Percentiles rank a stretch among this genome's conserved stretches.
These are phyloP conservation scores for Puccinia triticina DNA, from an alignment of 1,284 basidiomycete species.

Conservation along the genomic window DNA sequence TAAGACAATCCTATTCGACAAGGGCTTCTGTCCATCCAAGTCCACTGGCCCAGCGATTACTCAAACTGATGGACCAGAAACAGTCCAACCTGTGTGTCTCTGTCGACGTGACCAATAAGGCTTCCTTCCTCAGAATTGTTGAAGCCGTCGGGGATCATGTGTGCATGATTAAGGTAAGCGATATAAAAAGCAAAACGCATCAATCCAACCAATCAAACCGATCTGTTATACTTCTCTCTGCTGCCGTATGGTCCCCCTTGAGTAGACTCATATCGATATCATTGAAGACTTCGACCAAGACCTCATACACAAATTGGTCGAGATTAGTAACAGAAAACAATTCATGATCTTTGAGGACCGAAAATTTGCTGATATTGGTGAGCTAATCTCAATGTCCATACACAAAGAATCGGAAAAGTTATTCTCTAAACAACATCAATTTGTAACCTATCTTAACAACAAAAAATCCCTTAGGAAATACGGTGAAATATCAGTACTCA, in stretches of 20 bases:
- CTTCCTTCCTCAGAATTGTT: constrained; percentile 81
- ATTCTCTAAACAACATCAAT: background rate
- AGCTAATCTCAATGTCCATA: constrained; percentile 34
- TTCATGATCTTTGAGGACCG: constrained; percentile 98
- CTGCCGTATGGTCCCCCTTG: background rate
- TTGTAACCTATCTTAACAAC: background rate
- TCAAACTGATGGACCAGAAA: constrained; percentile 84
- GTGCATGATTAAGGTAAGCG: constrained; percentile 86
- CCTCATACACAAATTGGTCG: constrained; percentile 72
- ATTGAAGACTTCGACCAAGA: constrained; percentile 84
- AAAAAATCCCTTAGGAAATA: constrained; percentile 72
- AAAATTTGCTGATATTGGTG: constrained; percentile 98
- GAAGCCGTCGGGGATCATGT: constrained; percentile 84
- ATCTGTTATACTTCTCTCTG: too few species aligned
- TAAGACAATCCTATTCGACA: constrained; percentile 13
- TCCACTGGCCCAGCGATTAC: constrained; percentile 62
- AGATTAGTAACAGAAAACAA: constrained; percentile 78
- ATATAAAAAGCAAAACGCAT: background rate
- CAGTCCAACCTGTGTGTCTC: constrained; percentile 90
- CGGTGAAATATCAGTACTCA: constrained; percentile 91
- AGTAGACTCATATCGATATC: constrained; percentile 93
- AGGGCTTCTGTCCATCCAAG: constrained; percentile 15
- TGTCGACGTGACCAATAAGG: constrained; percentile 85
- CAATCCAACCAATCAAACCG: background rate
- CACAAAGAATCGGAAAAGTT: constrained; percentile 54